These are phyloP conservation scores for Beauveria rudraprayagi DNA, from an alignment of 2,329 filamentous ascomycete species.

Conservation along the genomic window DNA sequence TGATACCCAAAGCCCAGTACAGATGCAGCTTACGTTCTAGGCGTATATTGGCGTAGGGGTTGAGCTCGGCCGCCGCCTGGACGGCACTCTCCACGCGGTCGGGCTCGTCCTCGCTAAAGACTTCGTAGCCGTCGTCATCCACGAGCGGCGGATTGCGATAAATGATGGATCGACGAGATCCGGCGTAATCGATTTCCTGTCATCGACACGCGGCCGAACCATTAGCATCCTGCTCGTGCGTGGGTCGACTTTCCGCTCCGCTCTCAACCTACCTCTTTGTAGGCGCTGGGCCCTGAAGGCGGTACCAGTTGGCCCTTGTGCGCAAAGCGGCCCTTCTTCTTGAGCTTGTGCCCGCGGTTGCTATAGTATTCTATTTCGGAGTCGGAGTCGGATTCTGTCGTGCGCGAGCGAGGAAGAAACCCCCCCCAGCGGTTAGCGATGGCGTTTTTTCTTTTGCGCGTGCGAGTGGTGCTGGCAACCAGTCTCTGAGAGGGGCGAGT, in stretches of 20 bases:
- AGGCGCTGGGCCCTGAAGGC: conserved; percentile 56
- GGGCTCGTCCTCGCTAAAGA: conserved; percentile 66
- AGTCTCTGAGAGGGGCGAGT: not conserved
- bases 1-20: not conserved
- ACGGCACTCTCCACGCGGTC: conserved; percentile 53
- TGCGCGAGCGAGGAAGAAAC: not conserved
- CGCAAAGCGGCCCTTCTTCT: conserved; percentile 64
- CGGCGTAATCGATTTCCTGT: conserved; percentile 65
- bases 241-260: not conserved
- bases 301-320: conserved; percentile 62
- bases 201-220: not conserved
- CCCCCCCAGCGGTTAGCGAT: conserved; percentile 19
- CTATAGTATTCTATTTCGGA: conserved; percentile 60
- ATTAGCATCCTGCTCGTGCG: not conserved
- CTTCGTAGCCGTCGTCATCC: conserved; percentile 71
- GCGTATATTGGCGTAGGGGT: conserved; percentile 65
- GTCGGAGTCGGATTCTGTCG: conserved; percentile 69
- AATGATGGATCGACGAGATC: conserved; percentile 64
- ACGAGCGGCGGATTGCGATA: conserved; percentile 63
- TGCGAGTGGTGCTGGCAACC: conserved; percentile 1
- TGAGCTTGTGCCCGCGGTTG: conserved; percentile 73
- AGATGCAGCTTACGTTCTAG: conserved; percentile 53
- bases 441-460: not conserved
- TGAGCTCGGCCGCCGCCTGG: conserved; percentile 56
- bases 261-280: conserved; percentile 54